These are phyloP conservation scores for Zymoseptoria passerinii DNA, from an alignment of 2,329 filamentous ascomycete species.

Conservation along the genomic window DNA sequence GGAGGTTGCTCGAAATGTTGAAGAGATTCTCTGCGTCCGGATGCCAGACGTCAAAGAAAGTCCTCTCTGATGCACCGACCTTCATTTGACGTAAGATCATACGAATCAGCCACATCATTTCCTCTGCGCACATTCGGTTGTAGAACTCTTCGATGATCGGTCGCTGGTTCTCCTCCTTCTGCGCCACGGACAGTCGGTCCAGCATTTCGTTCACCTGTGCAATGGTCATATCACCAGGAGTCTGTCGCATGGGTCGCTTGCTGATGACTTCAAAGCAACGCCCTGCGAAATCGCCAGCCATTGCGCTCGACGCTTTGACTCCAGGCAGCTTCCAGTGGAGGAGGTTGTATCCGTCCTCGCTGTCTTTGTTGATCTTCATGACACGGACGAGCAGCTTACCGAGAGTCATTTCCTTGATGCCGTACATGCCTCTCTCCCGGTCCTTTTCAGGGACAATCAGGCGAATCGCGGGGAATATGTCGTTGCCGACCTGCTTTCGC, in stretches of 20 bases:
- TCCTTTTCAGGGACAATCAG: constrained; percentile 91
- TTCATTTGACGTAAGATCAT: constrained; percentile 81
- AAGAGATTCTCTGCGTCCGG: constrained; percentile 53
- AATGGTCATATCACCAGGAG: constrained; percentile 71
- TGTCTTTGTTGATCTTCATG: constrained; percentile 84
- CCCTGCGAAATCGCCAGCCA: constrained; percentile 86
- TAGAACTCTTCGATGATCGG: constrained; percentile 80
- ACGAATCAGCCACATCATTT: constrained; percentile 88
- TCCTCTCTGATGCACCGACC: constrained; percentile 74
- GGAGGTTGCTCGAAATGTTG: constrained; percentile 81
- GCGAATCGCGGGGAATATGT: constrained; percentile 87
- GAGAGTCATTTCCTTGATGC: constrained; percentile 85
- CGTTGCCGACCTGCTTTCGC: constrained; percentile 79
- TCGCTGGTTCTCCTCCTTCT: constrained; percentile 75
- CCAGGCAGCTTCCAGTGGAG: constrained; percentile 89
- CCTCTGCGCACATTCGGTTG: constrained; percentile 81
- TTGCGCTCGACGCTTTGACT: constrained; percentile 51
- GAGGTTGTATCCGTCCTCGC: constrained; percentile 77
- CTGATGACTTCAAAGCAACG: constrained; percentile 79
- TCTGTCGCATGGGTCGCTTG: constrained; percentile 68
- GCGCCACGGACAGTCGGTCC: constrained; percentile 65
- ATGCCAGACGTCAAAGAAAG: constrained; percentile 62
- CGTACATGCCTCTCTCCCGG: constrained; percentile 83
- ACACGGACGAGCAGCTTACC: constrained; percentile 85
- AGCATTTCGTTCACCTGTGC: constrained; percentile 82